Evolutionary conservation across 78 protist species (phyloP), one percentile per base, ranked within the genome.

Genomic region (Dictyostelium brefeldianum): DNA sequence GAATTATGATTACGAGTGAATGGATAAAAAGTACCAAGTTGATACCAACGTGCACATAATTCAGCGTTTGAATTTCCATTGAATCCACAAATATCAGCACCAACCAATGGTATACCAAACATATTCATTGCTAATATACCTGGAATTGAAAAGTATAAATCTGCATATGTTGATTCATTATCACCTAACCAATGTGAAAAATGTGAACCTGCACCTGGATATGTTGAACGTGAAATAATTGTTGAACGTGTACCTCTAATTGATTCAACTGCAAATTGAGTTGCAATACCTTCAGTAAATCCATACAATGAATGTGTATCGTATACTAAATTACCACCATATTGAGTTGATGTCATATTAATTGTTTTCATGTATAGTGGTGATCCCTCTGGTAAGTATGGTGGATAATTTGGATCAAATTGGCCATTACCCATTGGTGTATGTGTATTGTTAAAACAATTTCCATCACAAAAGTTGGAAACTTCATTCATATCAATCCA

Each of bases 11-110:
- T 90, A 29, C 96, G 78, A 10, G 90, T 56, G 96, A 97, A 97
- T 62, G 98, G 98, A 57, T 96, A 94, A 89, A 97, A 92, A 22
- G 89, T 65, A 18, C 98, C 98, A 11, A 97, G 17, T 62, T 92
- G 94, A 62, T 94, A 82, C 98, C 98, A 97, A 5, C 98, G 91
- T 18, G 89, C 81, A 57, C 97, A 97, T 15, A 97, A 81, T 75
- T 95, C 97, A 17, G 78, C 95, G 8, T 80, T 96, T 41, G 97
- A 74, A 12, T 62, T 59, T 3, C 92, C 95, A 75, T 71, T 77
- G 78, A 97, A 97, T 62, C 99, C 99, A 64, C 99, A 96, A 12
- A 97, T 96, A 77, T 97, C 99, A 1, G 99, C 98, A 9, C 99
- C 99, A 54, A 96, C 97, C 27, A 95, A 18, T 18, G 99, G 98